Evolutionary conservation across 345 rosid species (phyloP), one percentile per base, ranked within the genome.

Genomic region (Hevea brasiliensis): DNA sequence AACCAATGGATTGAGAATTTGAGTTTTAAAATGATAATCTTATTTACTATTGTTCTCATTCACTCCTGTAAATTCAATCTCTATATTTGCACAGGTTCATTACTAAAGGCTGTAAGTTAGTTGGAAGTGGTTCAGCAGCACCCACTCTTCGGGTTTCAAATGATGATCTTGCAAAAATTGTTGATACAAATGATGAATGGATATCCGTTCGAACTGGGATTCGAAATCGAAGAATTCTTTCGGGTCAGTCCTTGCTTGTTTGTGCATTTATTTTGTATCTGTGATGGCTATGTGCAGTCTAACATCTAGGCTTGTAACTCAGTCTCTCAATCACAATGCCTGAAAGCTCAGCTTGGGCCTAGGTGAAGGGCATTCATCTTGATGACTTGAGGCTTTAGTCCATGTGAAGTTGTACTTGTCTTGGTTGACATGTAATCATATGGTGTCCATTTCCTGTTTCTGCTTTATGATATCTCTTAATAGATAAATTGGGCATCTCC

Each of bases 121-220:
- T 91, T 78, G 99, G 99, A 68, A 86, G 87, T 78, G 99, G 98
- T 47, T 95, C 99, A 42, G 97, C 97, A 9, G 87, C 80, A 45
- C 99, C 98, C 55, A 51, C 80, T 67, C 90, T 92, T 73, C 79
- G 83, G 82, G 55, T 94, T 78, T 89, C 98, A 56, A 94, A 94
- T 80, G 90, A 88, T 41, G 98, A 94, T 77, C 98, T 92, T 29
- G 87, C 95, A 15, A 92, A 85, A 80, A 74, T 90, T 18, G 98
- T 94, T 12, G 94, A 92, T 61, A 92, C 98, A 14, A 70, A 61
- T 81, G 97, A 90, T 82, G 97, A 94, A 74, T 94, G 98, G 98
- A 92, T 94, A 73, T 85, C 92, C 65, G 84, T 78, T 72, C 98
- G 97, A 42, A 94, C 98, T 4, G 98, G 98, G 53, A 90, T 94